These are phyloP conservation scores for Globisporangium mamillatum DNA, from an alignment of 352 stramenopile species.

Conservation along the genomic window DNA sequence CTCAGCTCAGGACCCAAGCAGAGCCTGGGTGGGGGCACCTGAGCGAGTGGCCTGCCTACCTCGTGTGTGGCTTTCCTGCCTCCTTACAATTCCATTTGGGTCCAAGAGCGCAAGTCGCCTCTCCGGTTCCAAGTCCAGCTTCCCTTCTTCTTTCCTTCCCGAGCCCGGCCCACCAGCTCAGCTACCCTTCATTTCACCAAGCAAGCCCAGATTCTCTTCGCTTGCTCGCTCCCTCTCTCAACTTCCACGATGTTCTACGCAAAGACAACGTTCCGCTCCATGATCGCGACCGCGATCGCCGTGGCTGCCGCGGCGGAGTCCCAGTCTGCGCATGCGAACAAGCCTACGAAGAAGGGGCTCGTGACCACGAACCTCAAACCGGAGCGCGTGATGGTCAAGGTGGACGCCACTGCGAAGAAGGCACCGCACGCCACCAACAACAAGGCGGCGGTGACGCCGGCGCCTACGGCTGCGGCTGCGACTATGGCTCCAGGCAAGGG, in stretches of 20 bases:
- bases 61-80: not conserved
- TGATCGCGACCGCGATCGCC: conserved; percentile 11
- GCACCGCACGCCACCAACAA: not conserved
- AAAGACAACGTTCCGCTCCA: conserved; percentile 15
- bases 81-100: conserved; percentile 16
- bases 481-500: not conserved
- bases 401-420: conserved; percentile 7
- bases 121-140: conserved; percentile 4
- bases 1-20: not conserved
- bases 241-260: conserved; percentile 14
- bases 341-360: conserved; percentile 14
- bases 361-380: conserved; percentile 14
- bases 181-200: not conserved
- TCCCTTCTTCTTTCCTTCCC: not conserved
- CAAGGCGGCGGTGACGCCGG: conserved; percentile 5
- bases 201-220: conserved; percentile 1
- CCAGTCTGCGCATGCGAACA: conserved; percentile 6
- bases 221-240: not conserved
- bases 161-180: not conserved
- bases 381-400: conserved; percentile 5
- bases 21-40: not conserved
- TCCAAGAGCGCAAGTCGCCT: conserved; percentile 5
- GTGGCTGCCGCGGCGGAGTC: conserved; percentile 3
- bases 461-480: not conserved
- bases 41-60: not conserved